These are phyloP conservation scores for Podochytrium sp. DNA, from an alignment of 192 early-diverging fungal species.

Conservation along the genomic window DNA sequence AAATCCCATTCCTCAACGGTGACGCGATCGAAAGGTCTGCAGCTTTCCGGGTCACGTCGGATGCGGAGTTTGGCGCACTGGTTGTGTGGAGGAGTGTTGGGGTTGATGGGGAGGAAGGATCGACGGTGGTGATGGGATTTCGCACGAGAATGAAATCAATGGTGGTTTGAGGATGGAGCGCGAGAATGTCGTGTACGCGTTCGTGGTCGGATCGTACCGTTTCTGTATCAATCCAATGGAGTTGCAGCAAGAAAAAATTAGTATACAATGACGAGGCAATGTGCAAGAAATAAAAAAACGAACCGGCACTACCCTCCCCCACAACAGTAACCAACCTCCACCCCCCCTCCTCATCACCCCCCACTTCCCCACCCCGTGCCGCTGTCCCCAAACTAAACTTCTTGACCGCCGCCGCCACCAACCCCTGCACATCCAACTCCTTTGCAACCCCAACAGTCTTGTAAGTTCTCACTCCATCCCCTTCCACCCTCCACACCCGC, in stretches of 20 bases:
- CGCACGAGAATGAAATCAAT: neutral
- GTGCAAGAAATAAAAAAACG: neutral
- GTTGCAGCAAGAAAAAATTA: too few relatives aligned
- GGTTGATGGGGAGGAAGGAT: neutral
- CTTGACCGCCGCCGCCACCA: conserved; percentile 41
- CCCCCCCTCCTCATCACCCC: neutral
- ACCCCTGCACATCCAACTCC: conserved; percentile 31
- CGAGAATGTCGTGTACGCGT: too few relatives aligned
- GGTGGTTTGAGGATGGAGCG: neutral
- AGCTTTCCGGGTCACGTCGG: too few relatives aligned
- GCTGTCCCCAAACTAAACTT: too few relatives aligned
- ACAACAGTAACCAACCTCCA: conserved; percentile 37
- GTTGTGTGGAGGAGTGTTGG: neutral
- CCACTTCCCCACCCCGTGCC: too few relatives aligned
- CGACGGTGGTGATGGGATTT: neutral
- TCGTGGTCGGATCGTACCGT: too few relatives aligned
- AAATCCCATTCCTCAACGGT: too few relatives aligned
- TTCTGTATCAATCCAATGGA: too few relatives aligned
- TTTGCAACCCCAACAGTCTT: conserved; percentile 49
- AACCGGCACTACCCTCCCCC: conserved; percentile 32
- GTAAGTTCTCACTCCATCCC: conserved; percentile 37
- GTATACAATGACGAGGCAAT: neutral
- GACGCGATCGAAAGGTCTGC: too few relatives aligned
- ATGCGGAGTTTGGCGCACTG: neutral
- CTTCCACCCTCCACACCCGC: conserved; percentile 36